Conservation (phyloP, 2,329 filamentous ascomycete species). For the Nannizziopsis arthrosporioides region DNA sequence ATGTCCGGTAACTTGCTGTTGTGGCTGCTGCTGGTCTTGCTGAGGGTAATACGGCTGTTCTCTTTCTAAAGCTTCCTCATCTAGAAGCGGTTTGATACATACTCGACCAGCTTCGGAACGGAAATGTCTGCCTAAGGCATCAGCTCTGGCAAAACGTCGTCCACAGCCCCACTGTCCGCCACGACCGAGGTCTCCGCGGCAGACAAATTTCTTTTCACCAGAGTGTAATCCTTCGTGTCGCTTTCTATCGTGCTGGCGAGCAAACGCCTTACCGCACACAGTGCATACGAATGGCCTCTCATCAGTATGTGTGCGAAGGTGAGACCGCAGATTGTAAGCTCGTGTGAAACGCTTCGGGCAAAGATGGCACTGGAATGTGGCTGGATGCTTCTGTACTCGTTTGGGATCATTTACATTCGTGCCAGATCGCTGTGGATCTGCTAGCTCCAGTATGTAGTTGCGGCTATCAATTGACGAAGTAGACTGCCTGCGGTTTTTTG, state of each 20-base stretch:
- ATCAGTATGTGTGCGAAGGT: constrained; percentile 90
- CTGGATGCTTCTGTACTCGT: constrained; percentile 92
- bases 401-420: constrained; percentile 52
- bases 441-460: constrained; percentile 78
- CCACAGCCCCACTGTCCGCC: constrained; percentile 86
- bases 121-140: constrained; percentile 89
- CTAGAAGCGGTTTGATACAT: constrained; percentile 92
- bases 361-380: constrained; percentile 86
- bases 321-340: constrained; percentile 91
- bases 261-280: constrained; percentile 93
- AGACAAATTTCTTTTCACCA: constrained; percentile 97
- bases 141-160: constrained; percentile 82
- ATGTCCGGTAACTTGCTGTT: constrained; percentile 48
- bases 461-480: constrained; percentile 45
- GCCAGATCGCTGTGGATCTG: constrained; percentile 72
- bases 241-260: constrained; percentile 92
- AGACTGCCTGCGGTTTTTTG: constrained; percentile 34
- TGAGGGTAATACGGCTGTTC: constrained; percentile 66
- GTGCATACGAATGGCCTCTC: constrained; percentile 96
- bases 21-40: constrained; percentile 57
- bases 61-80: constrained; percentile 79
- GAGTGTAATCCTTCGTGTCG: constrained; percentile 92
- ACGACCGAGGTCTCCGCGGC: constrained; percentile 76
- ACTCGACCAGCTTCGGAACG: constrained; percentile 88
- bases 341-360: constrained; percentile 94